Evolutionary conservation across 306 rosid species (phyloP), one percentile per base, ranked within the genome.

Genomic region (Corylus americana): DNA sequence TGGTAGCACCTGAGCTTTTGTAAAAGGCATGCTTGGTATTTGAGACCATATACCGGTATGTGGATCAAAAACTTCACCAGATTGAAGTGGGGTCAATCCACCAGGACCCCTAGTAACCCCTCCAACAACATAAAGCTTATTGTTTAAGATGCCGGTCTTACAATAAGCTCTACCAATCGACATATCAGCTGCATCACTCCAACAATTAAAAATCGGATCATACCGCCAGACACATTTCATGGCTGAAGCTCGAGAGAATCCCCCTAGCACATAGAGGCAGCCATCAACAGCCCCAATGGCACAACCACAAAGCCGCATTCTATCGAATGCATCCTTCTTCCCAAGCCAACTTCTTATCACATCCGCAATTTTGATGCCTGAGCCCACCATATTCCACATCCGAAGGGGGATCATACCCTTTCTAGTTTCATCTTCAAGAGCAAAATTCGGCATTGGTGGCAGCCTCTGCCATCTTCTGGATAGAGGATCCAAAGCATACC

Each of bases 1-100:
- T 49, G 82, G 89, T 39, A 83, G 66, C 58, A 73, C 80, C 64
- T 79, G 84, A 57, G 89, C 89, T 70, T 80, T 80, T 48, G 78
- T 44, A 74, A 83, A 86, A 79, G 89, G 86, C 89, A 86, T 86
- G 83, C 42, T 79, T 11, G 89, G 89, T 77, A 86, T 82, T 39
- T 74, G 78, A 48, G 89, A 86, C 89, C 89, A 86, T 12, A 39
- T 16, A 29, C 86, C 78, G 0, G 83, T 77, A 16, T 31, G 78
- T 1, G 89, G 86, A 66, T 86, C 85, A 57, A 77, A 83, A 20
- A 83, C 85, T 86, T 86, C 89, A 37, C 85, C 86, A 69, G 89
- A 86, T 77, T 83, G 89, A 70, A 86, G 85, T 10, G 89, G 86
- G 74, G 39, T 80, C 55, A 83, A 78, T 62, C 89, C 84, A 74